Base-by-base conservation (phyloP, 2,329 filamentous ascomycete genomes). In the Onygena corvina region DNA sequence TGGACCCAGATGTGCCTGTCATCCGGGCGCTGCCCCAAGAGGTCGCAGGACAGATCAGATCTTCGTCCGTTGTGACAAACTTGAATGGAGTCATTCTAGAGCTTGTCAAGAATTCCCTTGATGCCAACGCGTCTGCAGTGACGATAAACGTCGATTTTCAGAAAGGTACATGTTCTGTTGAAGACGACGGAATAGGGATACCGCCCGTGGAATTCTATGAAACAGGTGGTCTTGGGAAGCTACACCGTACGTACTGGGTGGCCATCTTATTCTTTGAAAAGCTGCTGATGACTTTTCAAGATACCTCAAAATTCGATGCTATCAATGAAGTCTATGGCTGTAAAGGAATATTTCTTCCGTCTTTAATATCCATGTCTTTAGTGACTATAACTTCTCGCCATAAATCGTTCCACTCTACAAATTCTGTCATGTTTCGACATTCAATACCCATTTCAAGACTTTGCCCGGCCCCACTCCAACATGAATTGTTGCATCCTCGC, bases 121-220 rank as follows among this genome's bases (percentile, higher is more conserved):
- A 98, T 69, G 86, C 88, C 3, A 69, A 71, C 40, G 82, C 89
- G 12, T 75, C 72, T 29, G 83, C 75, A 49, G 68, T 95, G 53
- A 77, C 77, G 48, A 71, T 94, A 49, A 76, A 74, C 1, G 71
- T 94, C 18, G 84, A 95, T 66, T 87, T 86, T 61, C 64, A 67
- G 48, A 80, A 82, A 20, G 90, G 88, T 3, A 79, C 76, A 56
- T 94, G 89, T 64, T 73, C 75, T 0, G 76, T 95, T 3, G 84
- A 94, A 60, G 92, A 98, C 62, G 76, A 96, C 66, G 92, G 92
- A 1, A 50, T 71, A 12, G 92, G 92, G 0, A 93, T 98, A 40
- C 62, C 71, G 1, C 77, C 84, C 1, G 60, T 64, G 1, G 89
- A 95, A 56, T 95, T 96, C 58, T 60, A 61, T n/a, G 70, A 76